These are phyloP conservation scores for Dactylonectria macrodidyma DNA, from an alignment of 2,329 filamentous ascomycete species.

Conservation along the genomic window DNA sequence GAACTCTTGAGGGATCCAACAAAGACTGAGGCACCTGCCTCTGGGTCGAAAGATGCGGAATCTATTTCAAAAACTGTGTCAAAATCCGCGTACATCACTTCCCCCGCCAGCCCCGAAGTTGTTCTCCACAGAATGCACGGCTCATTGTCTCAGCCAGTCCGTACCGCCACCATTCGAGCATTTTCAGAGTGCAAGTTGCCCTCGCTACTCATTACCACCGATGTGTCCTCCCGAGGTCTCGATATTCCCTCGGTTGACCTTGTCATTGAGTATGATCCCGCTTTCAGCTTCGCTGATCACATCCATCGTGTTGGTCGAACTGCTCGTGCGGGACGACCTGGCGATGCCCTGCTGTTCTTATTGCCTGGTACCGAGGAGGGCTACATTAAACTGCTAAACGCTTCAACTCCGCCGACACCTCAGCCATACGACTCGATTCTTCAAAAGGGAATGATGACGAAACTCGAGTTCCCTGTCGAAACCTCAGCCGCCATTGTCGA, in stretches of 20 bases:
- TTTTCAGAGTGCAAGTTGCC: conserved; percentile 83
- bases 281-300: conserved; percentile 94
- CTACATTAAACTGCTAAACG: conserved; percentile 82
- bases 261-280: conserved; percentile 95
- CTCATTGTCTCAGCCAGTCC: conserved; percentile 88
- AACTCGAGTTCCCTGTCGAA: conserved; percentile 78
- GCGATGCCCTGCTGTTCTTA: conserved; percentile 90
- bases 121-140: conserved; percentile 90
- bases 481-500: conserved; percentile 68
- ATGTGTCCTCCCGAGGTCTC: conserved; percentile 94
- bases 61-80: conserved; percentile 73
- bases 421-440: conserved; percentile 69
- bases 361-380: conserved; percentile 93
- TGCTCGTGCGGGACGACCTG: conserved; percentile 90
- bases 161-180: conserved; percentile 86
- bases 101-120: conserved; percentile 80
- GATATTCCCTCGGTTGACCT: conserved; percentile 96
- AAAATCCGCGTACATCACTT: conserved; percentile 80
- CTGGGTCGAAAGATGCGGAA: conserved; percentile 52
- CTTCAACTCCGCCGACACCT: conserved; percentile 63
- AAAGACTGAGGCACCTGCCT: conserved; percentile 45
- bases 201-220: conserved; percentile 90
- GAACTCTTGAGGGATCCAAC: conserved; percentile 76
- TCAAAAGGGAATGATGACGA: conserved; percentile 75
- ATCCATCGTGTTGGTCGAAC: conserved; percentile 95